phyloP scores from a whole-genome alignment of 768 basidiomycete genomes.

The Cystobasidium ongulense region DNA sequence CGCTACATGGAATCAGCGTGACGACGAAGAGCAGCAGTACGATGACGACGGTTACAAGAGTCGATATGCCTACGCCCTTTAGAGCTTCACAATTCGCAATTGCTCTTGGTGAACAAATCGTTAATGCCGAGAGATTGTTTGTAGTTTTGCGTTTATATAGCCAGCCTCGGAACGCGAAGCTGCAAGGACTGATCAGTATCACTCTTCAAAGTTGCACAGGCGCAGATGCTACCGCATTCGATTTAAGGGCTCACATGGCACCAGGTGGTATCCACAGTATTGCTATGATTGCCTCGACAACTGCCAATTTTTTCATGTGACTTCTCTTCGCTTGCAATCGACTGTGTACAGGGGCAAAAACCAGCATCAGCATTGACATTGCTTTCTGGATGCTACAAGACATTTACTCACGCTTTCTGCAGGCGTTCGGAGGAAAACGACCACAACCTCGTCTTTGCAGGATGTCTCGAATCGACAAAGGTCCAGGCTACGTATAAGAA shows the following conservation, averaged over 20 bases:
- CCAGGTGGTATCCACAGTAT: slow-evolving; percentile 6
- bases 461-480: background rate
- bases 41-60: background rate
- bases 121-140: background rate
- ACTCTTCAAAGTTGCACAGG: too few species aligned
- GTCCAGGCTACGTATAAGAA: background rate
- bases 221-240: too few species aligned
- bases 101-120: background rate
- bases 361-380: background rate
- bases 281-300: background rate
- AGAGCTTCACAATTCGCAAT: background rate
- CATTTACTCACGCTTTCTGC: slow-evolving; percentile 2
- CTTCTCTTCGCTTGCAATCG: background rate
- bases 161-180: slow-evolving; percentile 1
- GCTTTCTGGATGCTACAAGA: too few species aligned
- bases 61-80: background rate
- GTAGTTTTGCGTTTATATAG: background rate
- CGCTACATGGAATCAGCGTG: background rate
- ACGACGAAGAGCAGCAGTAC: background rate
- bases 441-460: background rate
- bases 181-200: too few species aligned
- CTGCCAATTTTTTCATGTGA: slow-evolving; percentile 1
- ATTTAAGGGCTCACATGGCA: background rate
- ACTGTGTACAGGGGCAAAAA: background rate
- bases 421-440: background rate